phyloP scores from a whole-genome alignment of 305 asterid species.

The Lippia alba region DNA sequence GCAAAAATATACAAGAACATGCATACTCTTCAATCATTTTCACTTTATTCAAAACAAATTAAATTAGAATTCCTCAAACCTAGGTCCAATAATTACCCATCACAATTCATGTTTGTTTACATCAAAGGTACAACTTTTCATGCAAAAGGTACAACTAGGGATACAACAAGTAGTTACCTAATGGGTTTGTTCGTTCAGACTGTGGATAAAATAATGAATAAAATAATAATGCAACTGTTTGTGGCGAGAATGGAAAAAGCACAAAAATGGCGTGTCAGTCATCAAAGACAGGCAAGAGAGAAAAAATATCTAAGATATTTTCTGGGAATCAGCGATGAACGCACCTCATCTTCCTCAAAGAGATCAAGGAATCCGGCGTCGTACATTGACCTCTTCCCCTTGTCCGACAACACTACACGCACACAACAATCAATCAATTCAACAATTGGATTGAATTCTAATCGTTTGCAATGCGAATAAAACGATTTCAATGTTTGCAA shows the following conservation, averaged over 20 bases:
- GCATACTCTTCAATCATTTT: not conserved
- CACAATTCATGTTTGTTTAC: not conserved
- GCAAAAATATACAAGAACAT: too few species aligned
- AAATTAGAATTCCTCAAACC: too few species aligned
- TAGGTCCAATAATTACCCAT: too few species aligned
- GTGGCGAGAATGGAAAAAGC: slow-evolving; percentile 12
- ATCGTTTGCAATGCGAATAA: not conserved
- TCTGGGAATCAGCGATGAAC: slow-evolving; percentile 32
- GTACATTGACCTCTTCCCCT: slow-evolving; percentile 88
- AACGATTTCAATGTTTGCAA: not conserved
- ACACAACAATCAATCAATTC: slow-evolving; percentile 17
- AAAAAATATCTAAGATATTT: slow-evolving; percentile 33
- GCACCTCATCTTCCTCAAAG: slow-evolving; percentile 82
- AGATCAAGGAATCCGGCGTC: slow-evolving; percentile 90
- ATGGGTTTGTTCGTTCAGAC: too few species aligned
- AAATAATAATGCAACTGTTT: too few species aligned
- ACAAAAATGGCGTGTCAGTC: slow-evolving; percentile 22
- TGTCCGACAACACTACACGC: slow-evolving; percentile 74
- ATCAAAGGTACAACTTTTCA: slow-evolving; percentile 9
- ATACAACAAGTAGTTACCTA: too few species aligned
- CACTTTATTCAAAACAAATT: too few species aligned
- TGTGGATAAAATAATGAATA: too few species aligned
- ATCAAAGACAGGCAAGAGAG: not conserved
- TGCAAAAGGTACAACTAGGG: slow-evolving; percentile 2
- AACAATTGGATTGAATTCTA: not conserved